Evolutionary conservation across 495 filamentous ascomycete genomes (phyloP).

Genomic region (Penicillium subrubescens): DNA sequence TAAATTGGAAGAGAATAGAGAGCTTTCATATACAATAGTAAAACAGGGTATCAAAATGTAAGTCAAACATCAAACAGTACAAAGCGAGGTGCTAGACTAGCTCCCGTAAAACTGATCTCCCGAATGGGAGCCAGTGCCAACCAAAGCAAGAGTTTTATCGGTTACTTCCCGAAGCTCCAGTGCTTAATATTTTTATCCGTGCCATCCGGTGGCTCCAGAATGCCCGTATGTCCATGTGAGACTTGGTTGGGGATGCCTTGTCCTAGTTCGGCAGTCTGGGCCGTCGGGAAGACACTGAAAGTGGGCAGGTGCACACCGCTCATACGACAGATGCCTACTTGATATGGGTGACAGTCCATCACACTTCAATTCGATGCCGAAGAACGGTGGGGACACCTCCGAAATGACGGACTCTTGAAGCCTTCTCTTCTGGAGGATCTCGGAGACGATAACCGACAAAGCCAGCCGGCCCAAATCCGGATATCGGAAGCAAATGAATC

Average conservation of each 20-base stretch:
- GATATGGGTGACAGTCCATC: background rate
- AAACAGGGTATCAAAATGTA: conserved; percentile 23
- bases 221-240: background rate
- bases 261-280: background rate
- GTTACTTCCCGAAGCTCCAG: background rate
- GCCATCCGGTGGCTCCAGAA: background rate
- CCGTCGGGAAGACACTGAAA: conserved; percentile 1
- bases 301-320: conserved; percentile 1
- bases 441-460: background rate
- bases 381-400: background rate
- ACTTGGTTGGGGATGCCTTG: background rate
- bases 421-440: background rate
- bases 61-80: background rate
- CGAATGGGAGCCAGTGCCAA: background rate
- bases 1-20: background rate
- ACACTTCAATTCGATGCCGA: background rate
- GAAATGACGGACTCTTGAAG: background rate
- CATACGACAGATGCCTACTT: background rate
- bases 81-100: background rate
- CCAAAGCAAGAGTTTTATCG: background rate
- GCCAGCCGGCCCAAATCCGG: background rate
- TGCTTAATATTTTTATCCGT: background rate
- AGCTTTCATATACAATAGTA: conserved; percentile 12
- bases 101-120: background rate
- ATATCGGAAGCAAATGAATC: background rate